phyloP scores from a whole-genome alignment of 768 basidiomycete genomes.

The Hypholoma fasciculare region DNA sequence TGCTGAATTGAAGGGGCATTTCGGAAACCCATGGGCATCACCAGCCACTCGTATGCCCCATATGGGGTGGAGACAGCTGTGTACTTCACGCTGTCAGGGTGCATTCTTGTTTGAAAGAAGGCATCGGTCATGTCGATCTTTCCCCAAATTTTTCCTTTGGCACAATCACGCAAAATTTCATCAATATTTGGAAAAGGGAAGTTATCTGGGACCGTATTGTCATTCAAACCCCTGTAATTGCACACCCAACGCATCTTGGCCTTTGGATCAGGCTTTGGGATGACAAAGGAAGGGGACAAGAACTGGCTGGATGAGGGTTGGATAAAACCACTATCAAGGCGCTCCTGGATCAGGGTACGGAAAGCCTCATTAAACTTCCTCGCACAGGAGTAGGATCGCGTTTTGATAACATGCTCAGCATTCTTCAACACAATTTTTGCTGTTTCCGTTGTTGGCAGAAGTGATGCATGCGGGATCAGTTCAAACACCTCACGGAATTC shows the following conservation, averaged over 20 bases:
- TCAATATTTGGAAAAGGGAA: constrained; percentile 28
- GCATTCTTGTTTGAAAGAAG: constrained; percentile 25
- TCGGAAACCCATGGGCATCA: constrained; percentile 34
- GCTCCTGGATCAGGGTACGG: too few relatives aligned
- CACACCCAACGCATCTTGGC: constrained; percentile 5
- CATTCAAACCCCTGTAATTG: constrained; percentile 32
- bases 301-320: too few relatives aligned
- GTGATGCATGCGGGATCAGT: too few relatives aligned
- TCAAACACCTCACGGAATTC: too few relatives aligned
- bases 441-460: too few relatives aligned
- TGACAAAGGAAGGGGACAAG: too few relatives aligned
- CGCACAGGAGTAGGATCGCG: too few relatives aligned
- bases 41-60: constrained; percentile 40
- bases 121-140: constrained; percentile 25
- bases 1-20: constrained; percentile 31
- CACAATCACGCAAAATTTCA: constrained; percentile 34
- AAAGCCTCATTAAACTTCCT: too few relatives aligned
- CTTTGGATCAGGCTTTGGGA: background rate
- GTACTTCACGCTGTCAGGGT: constrained; percentile 20
- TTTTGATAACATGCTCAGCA: too few relatives aligned
- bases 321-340: too few relatives aligned
- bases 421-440: too few relatives aligned
- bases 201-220: constrained; percentile 26
- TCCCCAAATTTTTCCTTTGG: constrained; percentile 29
- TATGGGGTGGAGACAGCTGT: constrained; percentile 39